phyloP scores from a whole-genome alignment of 257 asterid genomes.

The Mentha longifolia region DNA sequence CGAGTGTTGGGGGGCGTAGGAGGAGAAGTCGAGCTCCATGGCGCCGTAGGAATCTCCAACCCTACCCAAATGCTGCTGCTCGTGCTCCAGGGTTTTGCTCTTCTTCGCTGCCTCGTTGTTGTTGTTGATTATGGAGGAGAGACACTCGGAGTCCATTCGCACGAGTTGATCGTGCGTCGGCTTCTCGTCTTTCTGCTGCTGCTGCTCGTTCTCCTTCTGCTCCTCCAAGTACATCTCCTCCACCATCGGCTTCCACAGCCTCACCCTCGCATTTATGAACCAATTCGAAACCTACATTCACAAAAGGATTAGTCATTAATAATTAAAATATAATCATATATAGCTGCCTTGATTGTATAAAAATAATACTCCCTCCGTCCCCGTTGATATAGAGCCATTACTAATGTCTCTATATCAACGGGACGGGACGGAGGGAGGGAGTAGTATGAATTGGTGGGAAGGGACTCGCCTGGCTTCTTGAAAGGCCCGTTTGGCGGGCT shows the following conservation, averaged over 20 bases:
- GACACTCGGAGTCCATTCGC: conserved; percentile 73
- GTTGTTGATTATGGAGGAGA: conserved; percentile 67
- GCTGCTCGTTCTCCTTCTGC: conserved; percentile 56
- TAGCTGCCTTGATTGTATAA: conserved; percentile 37
- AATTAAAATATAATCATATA: not conserved
- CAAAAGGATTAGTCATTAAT: too few relatives aligned
- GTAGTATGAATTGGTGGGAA: not conserved
- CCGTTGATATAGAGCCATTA: too few relatives aligned
- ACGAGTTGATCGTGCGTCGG: conserved; percentile 65
- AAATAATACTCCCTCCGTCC: not conserved
- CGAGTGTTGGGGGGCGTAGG: conserved; percentile 46
- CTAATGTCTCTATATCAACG: too few relatives aligned
- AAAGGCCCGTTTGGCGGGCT: conserved; percentile 97
- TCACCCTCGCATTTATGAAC: conserved; percentile 94
- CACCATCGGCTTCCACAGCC: conserved; percentile 99
- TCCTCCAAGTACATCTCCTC: conserved; percentile 95
- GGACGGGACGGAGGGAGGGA: too few relatives aligned
- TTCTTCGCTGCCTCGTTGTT: conserved; percentile 36
- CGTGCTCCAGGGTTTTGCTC: conserved; percentile 39
- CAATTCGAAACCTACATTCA: conserved; percentile 81
- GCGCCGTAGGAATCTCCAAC: conserved; percentile 40
- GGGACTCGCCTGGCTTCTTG: conserved; percentile 92
- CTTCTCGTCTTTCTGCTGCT: conserved; percentile 53
- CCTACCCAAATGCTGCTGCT: conserved; percentile 40
- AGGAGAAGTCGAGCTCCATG: conserved; percentile 63